These are phyloP conservation scores for Polyporus tsugae DNA, from an alignment of 1,284 basidiomycete species.

Conservation along the genomic window DNA sequence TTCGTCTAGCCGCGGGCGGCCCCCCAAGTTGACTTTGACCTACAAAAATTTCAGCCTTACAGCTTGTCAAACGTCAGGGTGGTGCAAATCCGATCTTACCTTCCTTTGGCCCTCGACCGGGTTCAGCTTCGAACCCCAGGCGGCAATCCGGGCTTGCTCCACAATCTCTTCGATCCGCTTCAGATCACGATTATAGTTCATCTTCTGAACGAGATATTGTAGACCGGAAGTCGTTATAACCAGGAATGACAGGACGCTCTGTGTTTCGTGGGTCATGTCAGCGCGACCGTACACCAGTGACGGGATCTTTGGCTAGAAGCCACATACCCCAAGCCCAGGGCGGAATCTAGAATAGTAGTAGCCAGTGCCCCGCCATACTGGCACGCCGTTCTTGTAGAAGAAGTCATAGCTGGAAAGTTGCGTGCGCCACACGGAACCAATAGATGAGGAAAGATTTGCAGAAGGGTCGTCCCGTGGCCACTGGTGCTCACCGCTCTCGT, in stretches of 20 bases:
- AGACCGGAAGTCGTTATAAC: slow-evolving; percentile 74
- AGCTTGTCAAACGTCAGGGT: background rate
- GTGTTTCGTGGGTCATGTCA: slow-evolving; percentile 1
- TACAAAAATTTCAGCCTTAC: slow-evolving; percentile 37
- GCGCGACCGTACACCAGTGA: background rate
- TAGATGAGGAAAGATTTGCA: slow-evolving; percentile 6
- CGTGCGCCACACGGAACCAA: background rate
- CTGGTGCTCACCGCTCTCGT: slow-evolving; percentile 71
- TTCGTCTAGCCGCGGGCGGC: slow-evolving; percentile 58
- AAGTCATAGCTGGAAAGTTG: slow-evolving; percentile 75
- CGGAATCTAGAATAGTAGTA: slow-evolving; percentile 95
- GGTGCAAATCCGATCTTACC: slow-evolving; percentile 47
- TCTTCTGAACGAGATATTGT: slow-evolving; percentile 80
- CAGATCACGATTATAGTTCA: slow-evolving; percentile 82
- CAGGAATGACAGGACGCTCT: slow-evolving; percentile 84
- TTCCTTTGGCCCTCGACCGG: slow-evolving; percentile 71
- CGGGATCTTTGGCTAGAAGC: background rate
- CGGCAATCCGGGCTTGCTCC: slow-evolving; percentile 67
- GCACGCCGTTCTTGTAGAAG: slow-evolving; percentile 92
- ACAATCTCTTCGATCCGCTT: slow-evolving; percentile 74
- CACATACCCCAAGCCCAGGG: slow-evolving; percentile 81
- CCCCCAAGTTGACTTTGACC: slow-evolving; percentile 77
- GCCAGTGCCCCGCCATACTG: slow-evolving; percentile 86
- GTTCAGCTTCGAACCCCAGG: slow-evolving; percentile 78
- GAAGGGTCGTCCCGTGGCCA: slow-evolving; percentile 12